phyloP scores from a whole-genome alignment of 2,329 filamentous ascomycete genomes.

The Phoma herbarum region DNA sequence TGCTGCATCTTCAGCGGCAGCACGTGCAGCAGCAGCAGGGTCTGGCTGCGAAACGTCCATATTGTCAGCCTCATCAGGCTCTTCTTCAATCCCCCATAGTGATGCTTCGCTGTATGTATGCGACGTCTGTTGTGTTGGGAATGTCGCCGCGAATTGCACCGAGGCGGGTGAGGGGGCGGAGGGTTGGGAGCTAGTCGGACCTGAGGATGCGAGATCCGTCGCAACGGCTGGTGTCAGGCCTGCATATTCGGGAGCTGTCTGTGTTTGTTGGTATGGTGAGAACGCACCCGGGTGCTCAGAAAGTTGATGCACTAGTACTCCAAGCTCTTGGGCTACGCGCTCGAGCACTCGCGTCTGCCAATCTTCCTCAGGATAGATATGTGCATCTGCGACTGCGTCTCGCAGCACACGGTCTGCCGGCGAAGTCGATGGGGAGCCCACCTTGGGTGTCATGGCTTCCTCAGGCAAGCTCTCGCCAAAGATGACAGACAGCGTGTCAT shows the following conservation, averaged over 20 bases:
- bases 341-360: conserved; percentile 86
- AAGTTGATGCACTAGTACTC: conserved; percentile 81
- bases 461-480: conserved; percentile 79
- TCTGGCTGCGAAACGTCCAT: conserved; percentile 56
- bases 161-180: conserved; percentile 39
- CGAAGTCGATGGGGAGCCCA: conserved; percentile 32
- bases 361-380: conserved; percentile 48
- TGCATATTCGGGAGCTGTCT: conserved; percentile 73
- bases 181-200: conserved; percentile 40
- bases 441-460: conserved; percentile 39
- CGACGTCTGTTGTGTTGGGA: conserved; percentile 43
- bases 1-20: conserved; percentile 45
- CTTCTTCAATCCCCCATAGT: conserved; percentile 73
- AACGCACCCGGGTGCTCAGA: conserved; percentile 90
- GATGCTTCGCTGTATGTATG: conserved; percentile 61
- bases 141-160: conserved; percentile 62
- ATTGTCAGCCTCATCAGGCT: conserved; percentile 54
- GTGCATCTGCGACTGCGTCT: conserved; percentile 38
- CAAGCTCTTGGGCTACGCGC: conserved; percentile 85
- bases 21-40: conserved; percentile 26
- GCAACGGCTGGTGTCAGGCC: conserved; percentile 66
- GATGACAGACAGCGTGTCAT: conserved; percentile 82
- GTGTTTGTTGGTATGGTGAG: conserved; percentile 74
- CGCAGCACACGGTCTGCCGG: conserved; percentile 32
- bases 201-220: conserved; percentile 38